phyloP scores from a whole-genome alignment of 306 rosid genomes.

The Abrus pulchellus region DNA sequence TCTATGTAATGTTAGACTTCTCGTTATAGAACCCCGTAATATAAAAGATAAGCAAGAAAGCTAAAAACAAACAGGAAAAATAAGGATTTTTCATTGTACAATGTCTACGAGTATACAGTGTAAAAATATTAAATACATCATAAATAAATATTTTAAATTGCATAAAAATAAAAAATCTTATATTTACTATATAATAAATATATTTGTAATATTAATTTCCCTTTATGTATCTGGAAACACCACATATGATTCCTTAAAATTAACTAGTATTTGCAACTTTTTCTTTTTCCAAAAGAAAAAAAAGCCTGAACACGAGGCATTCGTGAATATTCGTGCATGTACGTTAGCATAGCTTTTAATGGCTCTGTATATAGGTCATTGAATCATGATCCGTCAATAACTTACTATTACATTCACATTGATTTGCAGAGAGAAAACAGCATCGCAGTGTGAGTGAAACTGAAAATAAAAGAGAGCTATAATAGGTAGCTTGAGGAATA shows the following conservation, averaged over 20 bases:
- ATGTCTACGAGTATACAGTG: no score
- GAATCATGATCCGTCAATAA: constrained; percentile 17
- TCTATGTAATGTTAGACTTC: constrained; percentile 51
- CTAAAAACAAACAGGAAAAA: constrained; percentile 43
- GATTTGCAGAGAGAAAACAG: constrained; percentile 28
- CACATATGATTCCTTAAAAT: no score
- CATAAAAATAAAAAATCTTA: no score
- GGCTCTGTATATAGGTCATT: neutral
- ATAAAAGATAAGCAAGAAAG: constrained; percentile 44
- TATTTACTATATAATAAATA: no score
- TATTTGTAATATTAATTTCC: no score
- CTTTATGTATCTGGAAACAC: no score
- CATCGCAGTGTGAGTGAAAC: neutral
- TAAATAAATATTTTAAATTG: no score
- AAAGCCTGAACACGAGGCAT: constrained; percentile 31
- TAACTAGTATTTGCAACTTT: neutral
- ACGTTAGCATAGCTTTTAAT: constrained; percentile 39
- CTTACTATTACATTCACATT: constrained; percentile 33
- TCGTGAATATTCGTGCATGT: constrained; percentile 52
- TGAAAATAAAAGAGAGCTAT: neutral
- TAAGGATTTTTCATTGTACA: neutral
- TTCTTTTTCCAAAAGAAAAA: neutral
- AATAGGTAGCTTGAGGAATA: neutral
- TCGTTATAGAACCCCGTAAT: constrained; percentile 42
- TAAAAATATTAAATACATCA: no score